A percentile compares a stretch with the other conserved stretches of the same genome.
Conservation (phyloP, 2,329 filamentous ascomycete species). For the Venturia pyrina region DNA sequence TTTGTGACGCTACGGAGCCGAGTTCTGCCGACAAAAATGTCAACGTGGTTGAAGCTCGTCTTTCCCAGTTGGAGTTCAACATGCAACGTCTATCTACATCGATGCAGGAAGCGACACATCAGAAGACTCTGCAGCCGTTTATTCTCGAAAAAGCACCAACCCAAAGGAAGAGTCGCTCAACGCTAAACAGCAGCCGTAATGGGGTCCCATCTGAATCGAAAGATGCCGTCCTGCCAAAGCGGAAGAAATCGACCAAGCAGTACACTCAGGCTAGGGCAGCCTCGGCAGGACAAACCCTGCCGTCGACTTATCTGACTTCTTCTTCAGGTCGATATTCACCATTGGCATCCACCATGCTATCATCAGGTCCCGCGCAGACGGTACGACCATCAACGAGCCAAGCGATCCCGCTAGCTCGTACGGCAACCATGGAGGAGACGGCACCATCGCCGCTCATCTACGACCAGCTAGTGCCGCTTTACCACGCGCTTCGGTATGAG, state of each 20-base stretch:
- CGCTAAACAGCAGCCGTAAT: background rate
- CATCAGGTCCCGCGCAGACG: background rate
- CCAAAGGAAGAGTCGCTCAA: background rate
- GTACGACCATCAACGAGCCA: background rate
- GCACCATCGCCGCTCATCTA: background rate
- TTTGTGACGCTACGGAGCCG: background rate
- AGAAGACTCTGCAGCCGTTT: background rate
- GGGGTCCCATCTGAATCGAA: background rate
- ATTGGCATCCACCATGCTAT: background rate
- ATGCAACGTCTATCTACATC: slow-evolving; percentile 6
- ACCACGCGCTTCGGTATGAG: slow-evolving; percentile 13
- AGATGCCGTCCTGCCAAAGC: background rate
- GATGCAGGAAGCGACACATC: slow-evolving; percentile 1
- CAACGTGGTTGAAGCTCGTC: slow-evolving; percentile 6
- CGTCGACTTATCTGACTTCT: background rate
- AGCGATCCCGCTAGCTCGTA: background rate
- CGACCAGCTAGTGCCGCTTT: slow-evolving; percentile 13
- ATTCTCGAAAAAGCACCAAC: slow-evolving; percentile 6
- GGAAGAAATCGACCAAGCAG: background rate
- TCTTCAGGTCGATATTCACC: background rate
- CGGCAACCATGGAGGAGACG: background rate
- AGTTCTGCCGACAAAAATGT: background rate
- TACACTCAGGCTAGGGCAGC: background rate
- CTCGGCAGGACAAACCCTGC: background rate
- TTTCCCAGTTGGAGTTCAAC: slow-evolving; percentile 9